A percentile compares a stretch with the other conserved stretches of the same genome.
These are phyloP conservation scores for Blastomyces emzantsi DNA, from an alignment of 2,329 filamentous ascomycete species.

Conservation along the genomic window DNA sequence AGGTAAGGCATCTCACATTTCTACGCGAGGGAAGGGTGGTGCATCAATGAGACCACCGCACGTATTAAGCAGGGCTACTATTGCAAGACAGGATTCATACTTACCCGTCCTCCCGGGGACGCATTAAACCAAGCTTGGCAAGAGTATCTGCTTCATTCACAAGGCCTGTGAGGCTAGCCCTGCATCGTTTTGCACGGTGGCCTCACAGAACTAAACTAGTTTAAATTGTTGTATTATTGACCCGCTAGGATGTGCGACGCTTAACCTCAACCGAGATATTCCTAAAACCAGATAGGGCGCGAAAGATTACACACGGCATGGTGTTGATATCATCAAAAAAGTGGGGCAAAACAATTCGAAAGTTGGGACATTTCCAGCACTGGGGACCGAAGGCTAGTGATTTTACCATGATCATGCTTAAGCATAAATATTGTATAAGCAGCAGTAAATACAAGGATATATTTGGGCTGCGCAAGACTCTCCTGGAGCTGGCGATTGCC, in stretches of 20 bases:
- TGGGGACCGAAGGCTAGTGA: too few species aligned
- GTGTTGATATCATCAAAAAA: background rate
- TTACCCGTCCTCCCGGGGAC: background rate
- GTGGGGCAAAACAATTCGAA: background rate
- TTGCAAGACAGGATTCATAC: background rate
- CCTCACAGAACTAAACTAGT: too few species aligned
- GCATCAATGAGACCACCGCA: background rate
- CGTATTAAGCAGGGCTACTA: background rate
- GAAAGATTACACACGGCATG: background rate
- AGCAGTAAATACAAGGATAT: too few species aligned
- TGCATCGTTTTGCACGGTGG: background rate
- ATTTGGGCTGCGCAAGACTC: background rate
- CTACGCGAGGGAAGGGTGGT: background rate
- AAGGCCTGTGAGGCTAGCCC: background rate
- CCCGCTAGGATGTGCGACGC: background rate
- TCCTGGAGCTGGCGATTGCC: background rate
- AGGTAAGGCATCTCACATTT: background rate
- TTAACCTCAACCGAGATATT: background rate
- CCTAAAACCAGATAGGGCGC: background rate
- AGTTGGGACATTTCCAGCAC: background rate
- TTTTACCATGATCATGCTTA: too few species aligned
- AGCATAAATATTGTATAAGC: too few species aligned
- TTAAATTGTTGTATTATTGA: background rate
- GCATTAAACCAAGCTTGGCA: background rate
- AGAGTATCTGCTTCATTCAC: background rate